These are phyloP conservation scores for Ambrosia artemisiifolia DNA, from an alignment of 129 eudicot genomes.

Conservation along the genomic window DNA sequence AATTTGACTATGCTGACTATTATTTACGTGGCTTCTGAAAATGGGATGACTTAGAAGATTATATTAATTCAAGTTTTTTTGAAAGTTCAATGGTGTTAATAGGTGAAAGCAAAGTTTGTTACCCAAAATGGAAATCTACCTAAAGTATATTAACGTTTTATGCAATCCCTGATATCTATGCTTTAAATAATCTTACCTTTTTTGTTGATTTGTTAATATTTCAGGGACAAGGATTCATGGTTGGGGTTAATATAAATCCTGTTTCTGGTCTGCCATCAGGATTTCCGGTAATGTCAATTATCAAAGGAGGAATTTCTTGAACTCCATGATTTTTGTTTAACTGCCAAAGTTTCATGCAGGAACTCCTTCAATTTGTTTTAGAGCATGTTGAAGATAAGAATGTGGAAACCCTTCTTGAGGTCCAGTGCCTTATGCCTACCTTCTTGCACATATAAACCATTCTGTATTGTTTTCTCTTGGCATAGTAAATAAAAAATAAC, in stretches of 20 bases:
- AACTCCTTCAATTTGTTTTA: constrained; percentile 66
- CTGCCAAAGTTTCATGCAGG: constrained; percentile 45
- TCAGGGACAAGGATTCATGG: constrained; percentile 95
- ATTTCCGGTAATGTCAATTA: constrained; percentile 49
- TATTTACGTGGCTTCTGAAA: background rate
- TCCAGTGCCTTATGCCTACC: constrained; percentile 17
- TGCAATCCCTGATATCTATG: background rate
- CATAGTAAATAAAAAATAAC: background rate
- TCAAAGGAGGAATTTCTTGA: background rate
- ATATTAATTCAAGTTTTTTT: background rate
- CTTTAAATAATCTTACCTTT: background rate
- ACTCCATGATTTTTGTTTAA: constrained; percentile 13
- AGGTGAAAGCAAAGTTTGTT: constrained; percentile 6
- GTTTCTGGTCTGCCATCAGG: constrained; percentile 91
- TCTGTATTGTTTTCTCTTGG: constrained; percentile 10
- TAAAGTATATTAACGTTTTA: background rate
- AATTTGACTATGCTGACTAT: background rate
- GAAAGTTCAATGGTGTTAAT: background rate
- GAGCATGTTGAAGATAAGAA: constrained; percentile 83
- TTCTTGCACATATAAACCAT: constrained; percentile 3
- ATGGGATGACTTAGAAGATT: background rate
- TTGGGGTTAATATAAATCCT: constrained; percentile 88
- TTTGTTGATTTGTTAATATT: constrained; percentile 27
- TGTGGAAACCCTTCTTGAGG: constrained; percentile 90
- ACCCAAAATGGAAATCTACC: background rate